Evolutionary conservation across 352 stramenopile genomes (phyloP).

Genomic region (Blastocystis sp.): DNA sequence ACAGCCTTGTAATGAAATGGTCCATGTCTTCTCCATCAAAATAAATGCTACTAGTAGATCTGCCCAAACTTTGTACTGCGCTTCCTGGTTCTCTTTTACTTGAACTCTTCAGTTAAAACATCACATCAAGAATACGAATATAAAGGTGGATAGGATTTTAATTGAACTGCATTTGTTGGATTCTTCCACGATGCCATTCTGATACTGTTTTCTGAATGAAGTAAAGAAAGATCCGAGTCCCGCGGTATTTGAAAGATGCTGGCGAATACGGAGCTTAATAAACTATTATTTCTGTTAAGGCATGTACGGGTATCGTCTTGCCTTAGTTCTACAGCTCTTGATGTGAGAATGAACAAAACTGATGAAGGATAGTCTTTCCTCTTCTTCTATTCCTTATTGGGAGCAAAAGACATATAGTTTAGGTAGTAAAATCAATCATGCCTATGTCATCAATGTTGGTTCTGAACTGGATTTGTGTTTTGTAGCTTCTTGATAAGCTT

Average conservation of each 20-base stretch:
- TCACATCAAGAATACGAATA: slow-evolving; percentile 12
- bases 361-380: too few species aligned
- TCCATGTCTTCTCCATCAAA: slow-evolving; percentile 19
- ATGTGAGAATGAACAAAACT: background rate
- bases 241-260: background rate
- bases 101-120: background rate
- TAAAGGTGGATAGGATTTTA: slow-evolving; percentile 1
- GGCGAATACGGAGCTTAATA: too few species aligned
- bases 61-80: slow-evolving; percentile 39
- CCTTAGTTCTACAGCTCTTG: background rate
- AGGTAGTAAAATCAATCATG: background rate
- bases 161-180: background rate
- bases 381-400: background rate
- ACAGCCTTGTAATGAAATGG: slow-evolving; percentile 52
- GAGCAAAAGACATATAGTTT: background rate
- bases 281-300: too few species aligned
- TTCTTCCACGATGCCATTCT: slow-evolving; percentile 20
- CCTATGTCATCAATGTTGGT: background rate
- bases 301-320: background rate
- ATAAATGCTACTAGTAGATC: slow-evolving; percentile 11
- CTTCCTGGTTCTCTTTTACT: slow-evolving; percentile 30
- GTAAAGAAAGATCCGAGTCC: background rate
- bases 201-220: background rate
- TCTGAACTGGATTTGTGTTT: background rate
- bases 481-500: background rate